A percentile compares a stretch with the other conserved stretches of the same genome.
These are phyloP conservation scores for Cercospora sesami DNA, from an alignment of 2,329 filamentous ascomycete species.

Conservation along the genomic window DNA sequence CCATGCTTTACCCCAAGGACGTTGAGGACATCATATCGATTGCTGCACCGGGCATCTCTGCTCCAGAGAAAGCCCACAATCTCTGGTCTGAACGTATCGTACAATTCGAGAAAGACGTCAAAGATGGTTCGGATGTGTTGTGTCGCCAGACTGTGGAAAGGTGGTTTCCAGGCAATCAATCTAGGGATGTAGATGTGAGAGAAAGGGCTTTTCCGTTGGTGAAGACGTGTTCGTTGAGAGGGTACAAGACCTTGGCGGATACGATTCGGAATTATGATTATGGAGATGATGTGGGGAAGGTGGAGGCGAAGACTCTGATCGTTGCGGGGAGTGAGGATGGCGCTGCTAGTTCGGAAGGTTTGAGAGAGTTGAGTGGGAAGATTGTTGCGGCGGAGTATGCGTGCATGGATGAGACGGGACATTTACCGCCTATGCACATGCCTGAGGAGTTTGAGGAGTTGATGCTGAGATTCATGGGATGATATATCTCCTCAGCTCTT, in stretches of 20 bases:
- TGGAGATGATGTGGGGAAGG: constrained; percentile 17
- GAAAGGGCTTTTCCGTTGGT: constrained; percentile 27
- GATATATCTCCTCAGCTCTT: neutral
- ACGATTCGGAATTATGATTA: constrained; percentile 36
- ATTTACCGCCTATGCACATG: constrained; percentile 36
- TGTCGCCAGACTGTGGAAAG: constrained; percentile 30
- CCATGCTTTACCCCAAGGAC: constrained; percentile 31
- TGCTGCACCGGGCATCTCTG: constrained; percentile 32
- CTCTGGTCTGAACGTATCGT: constrained; percentile 33
- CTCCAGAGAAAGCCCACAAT: constrained; percentile 21
- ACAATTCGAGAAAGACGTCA: constrained; percentile 27
- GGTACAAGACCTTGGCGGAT: constrained; percentile 33
- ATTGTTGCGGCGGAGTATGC: constrained; percentile 26
- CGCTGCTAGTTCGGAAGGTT: constrained; percentile 22
- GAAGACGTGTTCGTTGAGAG: constrained; percentile 27
- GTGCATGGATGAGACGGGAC: constrained; percentile 31
- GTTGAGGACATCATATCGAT: constrained; percentile 30
- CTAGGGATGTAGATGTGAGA: constrained; percentile 25
- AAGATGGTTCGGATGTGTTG: constrained; percentile 21
- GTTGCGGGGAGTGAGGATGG: constrained; percentile 31
- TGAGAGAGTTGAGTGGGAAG: constrained; percentile 29
- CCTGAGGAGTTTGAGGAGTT: constrained; percentile 30
- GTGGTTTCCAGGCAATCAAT: constrained; percentile 30
- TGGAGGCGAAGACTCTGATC: constrained; percentile 26
- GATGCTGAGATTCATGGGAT: constrained; percentile 28